Percentiles rank a stretch among this genome's conserved stretches.
These are phyloP conservation scores for Paracoccidioides lutzii DNA, from an alignment of 2,329 filamentous ascomycete species.

Conservation along the genomic window DNA sequence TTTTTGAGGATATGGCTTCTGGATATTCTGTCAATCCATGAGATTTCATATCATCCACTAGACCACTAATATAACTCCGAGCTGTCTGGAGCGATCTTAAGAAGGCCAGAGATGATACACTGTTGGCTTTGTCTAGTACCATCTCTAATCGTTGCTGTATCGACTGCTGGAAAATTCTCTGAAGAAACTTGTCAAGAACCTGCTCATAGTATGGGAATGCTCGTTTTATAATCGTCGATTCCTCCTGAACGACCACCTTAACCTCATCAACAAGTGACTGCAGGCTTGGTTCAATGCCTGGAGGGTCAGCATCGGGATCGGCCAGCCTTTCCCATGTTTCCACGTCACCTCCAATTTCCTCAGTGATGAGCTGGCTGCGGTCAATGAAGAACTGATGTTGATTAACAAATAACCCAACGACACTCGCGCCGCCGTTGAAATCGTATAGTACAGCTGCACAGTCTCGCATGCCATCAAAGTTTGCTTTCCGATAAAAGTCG, in stretches of 20 bases:
- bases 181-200: constrained; percentile 82
- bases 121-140: constrained; percentile 87
- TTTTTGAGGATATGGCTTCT: constrained; percentile 76
- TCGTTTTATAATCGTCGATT: constrained; percentile 90
- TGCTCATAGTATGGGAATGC: constrained; percentile 95
- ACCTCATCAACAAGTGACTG: constrained; percentile 91
- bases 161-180: constrained; percentile 93
- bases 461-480: constrained; percentile 96
- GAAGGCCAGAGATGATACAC: constrained; percentile 83
- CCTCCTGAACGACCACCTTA: constrained; percentile 88
- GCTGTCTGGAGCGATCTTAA: constrained; percentile 82
- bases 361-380: constrained; percentile 75
- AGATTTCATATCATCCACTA: constrained; percentile 86
- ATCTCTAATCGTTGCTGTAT: constrained; percentile 92
- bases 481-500: constrained; percentile 86
- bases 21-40: constrained; percentile 94
- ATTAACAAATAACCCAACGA: constrained; percentile 93
- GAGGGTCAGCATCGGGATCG: constrained; percentile 84
- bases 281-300: constrained; percentile 79
- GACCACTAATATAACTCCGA: constrained; percentile 68
- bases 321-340: constrained; percentile 76
- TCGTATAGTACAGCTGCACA: constrained; percentile 88
- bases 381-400: constrained; percentile 99
- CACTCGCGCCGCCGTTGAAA: constrained; percentile 90
- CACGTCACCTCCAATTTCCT: constrained; percentile 53